These are phyloP conservation scores for Candida nonsorbophila DNA, from an alignment of 805 yeast genomes.

Conservation along the genomic window DNA sequence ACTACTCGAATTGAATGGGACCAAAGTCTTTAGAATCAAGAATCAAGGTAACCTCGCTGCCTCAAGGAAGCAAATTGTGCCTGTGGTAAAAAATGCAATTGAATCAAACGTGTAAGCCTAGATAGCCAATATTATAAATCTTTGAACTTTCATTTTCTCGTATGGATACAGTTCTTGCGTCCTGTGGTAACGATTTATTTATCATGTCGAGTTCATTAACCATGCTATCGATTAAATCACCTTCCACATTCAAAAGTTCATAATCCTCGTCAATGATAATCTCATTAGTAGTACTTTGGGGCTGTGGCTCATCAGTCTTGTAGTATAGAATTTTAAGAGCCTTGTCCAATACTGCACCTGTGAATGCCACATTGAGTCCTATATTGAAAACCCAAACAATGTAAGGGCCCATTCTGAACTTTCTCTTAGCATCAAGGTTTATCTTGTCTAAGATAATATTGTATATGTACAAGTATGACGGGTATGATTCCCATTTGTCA, in stretches of 20 bases:
- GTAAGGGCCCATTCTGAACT: conserved; percentile 16
- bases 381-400: conserved; percentile 32
- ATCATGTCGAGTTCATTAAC: conserved; percentile 9
- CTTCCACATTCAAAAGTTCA: conserved; percentile 7
- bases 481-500: conserved; percentile 18
- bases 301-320: conserved; percentile 6
- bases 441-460: conserved; percentile 35
- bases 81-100: conserved; percentile 37
- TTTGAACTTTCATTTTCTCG: conserved; percentile 9
- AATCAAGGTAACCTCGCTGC: conserved; percentile 53
- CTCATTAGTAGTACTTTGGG: too few species aligned
- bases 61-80: conserved; percentile 86
- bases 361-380: conserved; percentile 24
- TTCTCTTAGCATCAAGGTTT: conserved; percentile 33
- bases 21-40: conserved; percentile 16
- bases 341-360: conserved; percentile 11
- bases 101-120: conserved; percentile 14
- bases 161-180: conserved; percentile 8
- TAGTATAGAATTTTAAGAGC: conserved; percentile 25
- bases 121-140: conserved; percentile 18
- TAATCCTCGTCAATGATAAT: conserved; percentile 11
- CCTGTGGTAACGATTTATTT: conserved; percentile 15
- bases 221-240: conserved; percentile 12
- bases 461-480: conserved; percentile 32
- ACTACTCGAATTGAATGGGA: conserved; percentile 3